phyloP scores from a whole-genome alignment of 139 green algal species.

The Bryopsis sp. region DNA sequence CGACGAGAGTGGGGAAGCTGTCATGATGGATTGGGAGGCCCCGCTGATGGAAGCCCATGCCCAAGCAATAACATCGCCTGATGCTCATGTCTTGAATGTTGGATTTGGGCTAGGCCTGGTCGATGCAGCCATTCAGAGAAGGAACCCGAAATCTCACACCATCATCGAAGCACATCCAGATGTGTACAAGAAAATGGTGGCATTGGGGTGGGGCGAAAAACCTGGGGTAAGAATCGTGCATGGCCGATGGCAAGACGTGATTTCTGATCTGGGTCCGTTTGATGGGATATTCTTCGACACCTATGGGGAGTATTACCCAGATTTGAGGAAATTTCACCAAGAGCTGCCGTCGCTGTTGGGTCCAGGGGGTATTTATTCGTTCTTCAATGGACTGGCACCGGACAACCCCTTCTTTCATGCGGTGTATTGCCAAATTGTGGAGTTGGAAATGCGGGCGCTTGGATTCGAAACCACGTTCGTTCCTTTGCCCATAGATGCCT shows the following conservation, averaged over 20 bases:
- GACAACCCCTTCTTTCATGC: conserved; percentile 86
- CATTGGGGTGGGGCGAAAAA: conserved; percentile 64
- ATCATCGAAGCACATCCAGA: conserved; percentile 94
- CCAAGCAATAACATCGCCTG: conserved; percentile 44
- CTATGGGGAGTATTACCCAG: conserved; percentile 68
- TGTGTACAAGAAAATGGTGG: conserved; percentile 62
- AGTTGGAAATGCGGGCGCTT: conserved; percentile 46
- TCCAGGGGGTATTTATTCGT: conserved; percentile 77
- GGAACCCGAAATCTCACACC: conserved; percentile 56
- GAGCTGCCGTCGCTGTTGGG: conserved; percentile 61
- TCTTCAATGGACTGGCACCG: conserved; percentile 79
- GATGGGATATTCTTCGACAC: conserved; percentile 97
- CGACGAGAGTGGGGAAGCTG: conserved; percentile 74
- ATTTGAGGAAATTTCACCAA: conserved; percentile 62
- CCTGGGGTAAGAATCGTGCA: conserved; percentile 71
- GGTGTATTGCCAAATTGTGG: conserved; percentile 60
- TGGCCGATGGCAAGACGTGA: conserved; percentile 84
- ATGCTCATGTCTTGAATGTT: conserved; percentile 85
- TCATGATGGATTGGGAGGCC: conserved; percentile 97
- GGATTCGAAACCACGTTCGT: conserved; percentile 60
- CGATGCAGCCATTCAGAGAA: conserved; percentile 65
- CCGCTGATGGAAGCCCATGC: conserved; percentile 89
- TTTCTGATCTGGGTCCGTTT: conserved; percentile 49
- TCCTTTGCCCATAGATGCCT: conserved; percentile 50
- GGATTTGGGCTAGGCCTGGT: conserved; percentile 93